Base-by-base conservation (phyloP, 306 rosid species). In the Casuarina glauca region DNA sequence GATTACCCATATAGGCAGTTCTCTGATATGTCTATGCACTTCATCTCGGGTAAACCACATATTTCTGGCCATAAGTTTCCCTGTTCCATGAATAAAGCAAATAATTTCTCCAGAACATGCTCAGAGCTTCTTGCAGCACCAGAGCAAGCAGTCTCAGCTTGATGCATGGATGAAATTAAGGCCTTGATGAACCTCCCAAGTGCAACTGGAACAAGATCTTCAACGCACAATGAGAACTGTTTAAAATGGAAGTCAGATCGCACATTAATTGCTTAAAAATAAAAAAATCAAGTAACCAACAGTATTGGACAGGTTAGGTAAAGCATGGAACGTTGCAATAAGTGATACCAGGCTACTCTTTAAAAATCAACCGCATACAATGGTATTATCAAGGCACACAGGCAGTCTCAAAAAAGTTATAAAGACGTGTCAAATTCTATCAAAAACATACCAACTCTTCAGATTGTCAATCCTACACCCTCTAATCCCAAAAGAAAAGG, bases 181-280 rank as follows among this genome's bases (percentile, higher is more conserved):
- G 90, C 93, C 80, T 90, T 90, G 64, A 94, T 73, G 52, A 92
- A 87, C 83, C 92, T 89, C 75, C 97, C 98, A 26, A 92, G 90
- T 77, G 97, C 97, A 74, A 90, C 92, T 9, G 98, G 97, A 70
- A 94, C 96, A 83, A 94, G 88, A 92, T 94, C 98, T 89, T 94
- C 98, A 83, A 92, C 82, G 82, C 98, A 94, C 75, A 94, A 85
- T 71, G 98, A 89, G 80, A 94, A 94, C 98, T 94, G 95, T 69
- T 76, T 76, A 73, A n/a, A 54, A 78, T 55, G 43, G 70, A 84
- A 61, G 78, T 81, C 45, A 69, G 79, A 89, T 53, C 69, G 69
- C 70, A 57, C 5, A 54, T 32, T 19, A 76, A 75, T 69, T 41
- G 48, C 50, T n/a, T 16, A 50, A 84, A 43, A 55, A 71, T 53